Evolutionary conservation across 2,329 filamentous ascomycete species (phyloP).

Genomic region (Elsinoe fawcettii): DNA sequence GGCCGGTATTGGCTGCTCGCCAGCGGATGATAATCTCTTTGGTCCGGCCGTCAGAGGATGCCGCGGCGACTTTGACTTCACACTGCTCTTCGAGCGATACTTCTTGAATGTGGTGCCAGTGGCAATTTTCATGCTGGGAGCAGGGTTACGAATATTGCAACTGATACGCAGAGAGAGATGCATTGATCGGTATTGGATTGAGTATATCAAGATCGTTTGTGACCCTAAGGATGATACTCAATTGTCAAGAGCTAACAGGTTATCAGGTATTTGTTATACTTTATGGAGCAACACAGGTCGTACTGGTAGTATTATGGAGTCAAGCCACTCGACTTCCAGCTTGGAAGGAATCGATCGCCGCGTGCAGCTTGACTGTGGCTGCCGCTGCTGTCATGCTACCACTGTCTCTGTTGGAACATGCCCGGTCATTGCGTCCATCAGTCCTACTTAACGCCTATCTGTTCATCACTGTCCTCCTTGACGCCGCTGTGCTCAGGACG

Average conservation of each 20-base stretch:
- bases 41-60: slow-evolving; percentile 16
- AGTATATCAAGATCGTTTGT: slow-evolving; percentile 16
- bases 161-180: slow-evolving; percentile 26
- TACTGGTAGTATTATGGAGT: slow-evolving; percentile 14
- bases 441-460: slow-evolving; percentile 16
- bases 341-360: slow-evolving; percentile 8
- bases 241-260: not conserved
- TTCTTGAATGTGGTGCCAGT: slow-evolving; percentile 29
- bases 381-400: slow-evolving; percentile 2
- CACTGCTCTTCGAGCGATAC: slow-evolving; percentile 31
- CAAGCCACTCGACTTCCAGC: not conserved
- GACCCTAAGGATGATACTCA: not conserved
- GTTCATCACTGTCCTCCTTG: slow-evolving; percentile 15
- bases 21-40: slow-evolving; percentile 10
- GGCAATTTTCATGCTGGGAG: slow-evolving; percentile 26
- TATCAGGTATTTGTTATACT: slow-evolving; percentile 7
- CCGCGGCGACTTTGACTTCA: slow-evolving; percentile 33
- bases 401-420: slow-evolving; percentile 17
- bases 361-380: not conserved
- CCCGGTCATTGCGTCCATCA: slow-evolving; percentile 16
- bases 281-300: slow-evolving; percentile 7
- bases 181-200: not conserved
- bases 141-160: slow-evolving; percentile 26
- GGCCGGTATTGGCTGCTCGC: not conserved
- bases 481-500: slow-evolving; percentile 14